A percentile compares a stretch with the other conserved stretches of the same genome.
Conservation (phyloP, 768 basidiomycete species). For the Rubroboletus satanas region DNA sequence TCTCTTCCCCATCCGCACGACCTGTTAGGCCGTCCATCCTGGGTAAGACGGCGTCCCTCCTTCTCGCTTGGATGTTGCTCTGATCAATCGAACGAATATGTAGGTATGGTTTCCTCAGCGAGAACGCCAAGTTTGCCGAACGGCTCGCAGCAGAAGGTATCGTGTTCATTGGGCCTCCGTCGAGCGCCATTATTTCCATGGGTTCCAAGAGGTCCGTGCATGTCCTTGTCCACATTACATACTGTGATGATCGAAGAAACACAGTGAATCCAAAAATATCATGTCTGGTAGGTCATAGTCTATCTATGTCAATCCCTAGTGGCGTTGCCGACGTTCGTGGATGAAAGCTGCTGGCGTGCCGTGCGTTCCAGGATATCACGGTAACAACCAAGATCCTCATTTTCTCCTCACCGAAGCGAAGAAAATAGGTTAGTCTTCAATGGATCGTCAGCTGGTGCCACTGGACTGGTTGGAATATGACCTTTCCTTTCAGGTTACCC, state of each 20-base stretch:
- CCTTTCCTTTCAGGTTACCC: slow-evolving; percentile 63
- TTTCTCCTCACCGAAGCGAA: slow-evolving; percentile 66
- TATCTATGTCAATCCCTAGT: background rate
- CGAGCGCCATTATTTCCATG: slow-evolving; percentile 87
- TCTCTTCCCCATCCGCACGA: background rate
- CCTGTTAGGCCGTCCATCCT: slow-evolving; percentile 79
- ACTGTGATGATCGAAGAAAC: background rate
- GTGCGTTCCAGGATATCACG: slow-evolving; percentile 94
- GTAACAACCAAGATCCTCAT: slow-evolving; percentile 70
- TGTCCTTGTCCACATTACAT: background rate
- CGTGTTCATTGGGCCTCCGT: slow-evolving; percentile 87
- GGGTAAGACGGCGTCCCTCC: slow-evolving; percentile 46
- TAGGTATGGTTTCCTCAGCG: slow-evolving; percentile 88
- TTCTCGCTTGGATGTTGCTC: background rate
- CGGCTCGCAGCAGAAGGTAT: slow-evolving; percentile 73
- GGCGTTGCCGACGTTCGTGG: slow-evolving; percentile 7
- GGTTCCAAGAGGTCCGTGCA: slow-evolving; percentile 80
- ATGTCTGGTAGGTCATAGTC: slow-evolving; percentile 60
- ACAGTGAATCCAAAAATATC: slow-evolving; percentile 90
- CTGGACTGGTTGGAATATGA: background rate
- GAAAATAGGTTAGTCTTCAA: slow-evolving; percentile 52
- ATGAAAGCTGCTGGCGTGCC: slow-evolving; percentile 78
- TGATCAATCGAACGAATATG: background rate
- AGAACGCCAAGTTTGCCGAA: slow-evolving; percentile 81
- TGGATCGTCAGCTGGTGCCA: background rate